Base-by-base conservation (phyloP, 331 rosid species). In the Ulmus americana region DNA sequence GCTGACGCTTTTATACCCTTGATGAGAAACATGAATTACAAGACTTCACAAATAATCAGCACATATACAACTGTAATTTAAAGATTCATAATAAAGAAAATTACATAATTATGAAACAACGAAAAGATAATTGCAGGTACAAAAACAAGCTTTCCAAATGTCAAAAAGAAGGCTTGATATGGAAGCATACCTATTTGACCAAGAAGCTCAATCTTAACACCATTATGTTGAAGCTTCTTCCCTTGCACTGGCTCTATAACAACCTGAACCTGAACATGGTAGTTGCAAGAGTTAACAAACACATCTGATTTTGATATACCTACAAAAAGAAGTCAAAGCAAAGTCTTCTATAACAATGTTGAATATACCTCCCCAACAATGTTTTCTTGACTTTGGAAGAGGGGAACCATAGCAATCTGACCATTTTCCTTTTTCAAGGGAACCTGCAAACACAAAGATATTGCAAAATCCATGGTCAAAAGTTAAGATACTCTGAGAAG, bases 341-440 rank as follows among this genome's bases (percentile, higher is more conserved):
- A 7, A 20, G 6, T 15, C 15, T 18, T 63, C 18, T 45, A 35
- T 7, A 47, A 44, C 0, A 14, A 12, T 6, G 13, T 53, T 10
- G 6, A 59, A 49, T 6, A 76, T 86, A 86, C 95, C 87, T 81
- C 79, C 70, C 95, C 95, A 60, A 72, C 82, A 80, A 86, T 86
- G 68, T 81, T 86, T 80, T 86, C 95, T 59, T 86, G 95, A 74
- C 90, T 86, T 45, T 86, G 86, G 74, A 86, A 86, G 59, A 86
- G 90, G 6, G 95, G 95, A 41, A 78, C 95, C 71, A 76, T 65
- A 55, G 76, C 83, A 13, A 75, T 70, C 44, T 84, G 88, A 40
- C 95, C 95, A 78, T 68, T 86, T 76, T 86, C 90, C 51, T 78
- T 86, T 75, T 86, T 86, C 28, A 80, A 68, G 0, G 95, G 90